Percentiles rank a stretch among this genome's conserved stretches.
phyloP scores from a whole-genome alignment of 768 basidiomycete genomes.

The Calocera cornea region DNA sequence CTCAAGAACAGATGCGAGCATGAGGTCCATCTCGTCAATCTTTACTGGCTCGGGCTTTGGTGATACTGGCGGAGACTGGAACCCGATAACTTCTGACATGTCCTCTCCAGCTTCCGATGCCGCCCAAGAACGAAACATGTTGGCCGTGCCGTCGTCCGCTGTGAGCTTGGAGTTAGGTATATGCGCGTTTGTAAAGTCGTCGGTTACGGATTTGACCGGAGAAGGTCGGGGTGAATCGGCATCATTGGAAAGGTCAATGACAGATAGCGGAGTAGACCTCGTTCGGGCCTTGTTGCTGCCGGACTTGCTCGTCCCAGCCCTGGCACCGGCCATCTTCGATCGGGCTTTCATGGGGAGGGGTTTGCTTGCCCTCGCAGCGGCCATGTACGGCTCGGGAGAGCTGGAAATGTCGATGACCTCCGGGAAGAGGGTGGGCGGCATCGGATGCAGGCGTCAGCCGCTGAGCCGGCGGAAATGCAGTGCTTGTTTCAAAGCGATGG shows the following conservation, averaged over 20 bases:
- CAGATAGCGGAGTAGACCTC: not conserved
- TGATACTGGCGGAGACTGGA: not conserved
- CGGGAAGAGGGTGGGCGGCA: not conserved
- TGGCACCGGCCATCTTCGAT: not conserved
- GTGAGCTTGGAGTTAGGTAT: not conserved
- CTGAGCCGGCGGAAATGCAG: no score
- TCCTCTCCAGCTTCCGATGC: not conserved
- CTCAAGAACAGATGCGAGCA: slow-evolving; percentile 12
- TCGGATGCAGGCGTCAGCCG: not conserved
- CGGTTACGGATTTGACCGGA: not conserved
- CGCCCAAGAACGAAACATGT: not conserved
- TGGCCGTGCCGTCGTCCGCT: not conserved
- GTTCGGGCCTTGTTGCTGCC: not conserved
- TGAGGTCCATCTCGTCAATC: not conserved
- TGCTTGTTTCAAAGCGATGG: no score
- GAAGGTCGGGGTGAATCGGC: not conserved
- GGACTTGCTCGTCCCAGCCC: not conserved
- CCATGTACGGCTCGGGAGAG: not conserved
- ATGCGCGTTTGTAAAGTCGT: not conserved
- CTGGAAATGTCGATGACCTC: not conserved
- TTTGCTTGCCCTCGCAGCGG: not conserved
- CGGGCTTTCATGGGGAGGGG: not conserved
- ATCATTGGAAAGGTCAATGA: not conserved
- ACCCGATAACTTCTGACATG: not conserved
- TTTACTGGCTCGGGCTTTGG: not conserved